Conservation (phyloP, 2,329 filamentous ascomycete species). For the Dryadomyces quercivorus region DNA sequence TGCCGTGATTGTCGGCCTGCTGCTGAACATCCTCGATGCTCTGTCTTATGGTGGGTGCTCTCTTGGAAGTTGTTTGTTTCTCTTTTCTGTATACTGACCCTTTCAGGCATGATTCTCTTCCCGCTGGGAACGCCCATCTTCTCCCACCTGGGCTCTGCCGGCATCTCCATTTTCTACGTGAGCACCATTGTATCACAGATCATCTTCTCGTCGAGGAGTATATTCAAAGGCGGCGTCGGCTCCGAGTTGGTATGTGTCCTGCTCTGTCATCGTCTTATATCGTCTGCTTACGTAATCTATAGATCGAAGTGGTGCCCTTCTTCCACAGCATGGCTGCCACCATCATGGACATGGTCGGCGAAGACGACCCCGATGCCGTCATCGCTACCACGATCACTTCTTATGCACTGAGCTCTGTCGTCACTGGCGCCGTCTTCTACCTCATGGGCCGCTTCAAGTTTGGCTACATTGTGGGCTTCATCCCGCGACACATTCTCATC, state of each 20-base stretch:
- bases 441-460: slow-evolving; percentile 77
- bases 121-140: slow-evolving; percentile 82
- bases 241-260: slow-evolving; percentile 63
- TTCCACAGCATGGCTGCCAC: slow-evolving; percentile 97
- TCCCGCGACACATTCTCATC: slow-evolving; percentile 89
- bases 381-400: slow-evolving; percentile 90
- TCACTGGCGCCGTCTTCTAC: slow-evolving; percentile 88
- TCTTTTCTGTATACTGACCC: not conserved
- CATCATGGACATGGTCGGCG: slow-evolving; percentile 67
- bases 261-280: not conserved
- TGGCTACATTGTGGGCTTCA: slow-evolving; percentile 91
- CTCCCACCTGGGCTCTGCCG: slow-evolving; percentile 73
- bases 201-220: slow-evolving; percentile 75
- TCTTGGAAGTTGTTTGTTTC: slow-evolving; percentile 1
- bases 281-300: not conserved
- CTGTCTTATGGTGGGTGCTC: slow-evolving; percentile 64
- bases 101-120: slow-evolving; percentile 76
- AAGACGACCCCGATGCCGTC: slow-evolving; percentile 70
- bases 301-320: slow-evolving; percentile 96
- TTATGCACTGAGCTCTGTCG: slow-evolving; percentile 78
- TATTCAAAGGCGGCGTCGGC: slow-evolving; percentile 82
- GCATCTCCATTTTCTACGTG: slow-evolving; percentile 97
- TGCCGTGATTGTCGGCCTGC: slow-evolving; percentile 73
- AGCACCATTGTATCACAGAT: slow-evolving; percentile 92
- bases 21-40: slow-evolving; percentile 89